Base-by-base conservation (phyloP, 2,329 filamentous ascomycete genomes). In the Botrytis pseudocinerea region DNA sequence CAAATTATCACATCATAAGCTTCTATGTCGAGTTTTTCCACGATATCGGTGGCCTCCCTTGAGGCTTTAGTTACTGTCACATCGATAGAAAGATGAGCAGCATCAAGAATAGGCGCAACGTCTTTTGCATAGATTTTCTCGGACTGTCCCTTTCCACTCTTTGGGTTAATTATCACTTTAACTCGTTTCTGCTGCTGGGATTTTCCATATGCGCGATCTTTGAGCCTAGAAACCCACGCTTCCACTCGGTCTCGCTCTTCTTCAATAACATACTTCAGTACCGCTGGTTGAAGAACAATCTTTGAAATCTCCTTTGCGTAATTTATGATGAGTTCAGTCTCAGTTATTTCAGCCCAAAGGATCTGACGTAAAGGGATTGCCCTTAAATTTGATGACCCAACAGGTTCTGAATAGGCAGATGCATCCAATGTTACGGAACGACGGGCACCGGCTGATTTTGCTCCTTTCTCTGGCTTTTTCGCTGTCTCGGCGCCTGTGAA, bases 151-250 rank as follows among this genome's bases (percentile, higher is more conserved):
- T 93, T 91, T 0, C 95, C 95, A 16, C 95, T 93, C 78, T 94
- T 92, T 0, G 95, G 95, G 81, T 98, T 98, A 75, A 98, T 86
- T 57, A 98, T 84, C 22, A 98, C 90, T 81, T 95, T 97, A 75
- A 95, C 90, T 66, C 93, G 90, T 81, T 94, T 95, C 73, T 86
- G 87, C 66, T 86, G 87, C 78, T 91, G 88, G 2, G 91, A 87
- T 4, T 84, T 83, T 71, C 83, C 90, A 83, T 97, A 97, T 35
- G 94, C 90, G 61, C 86, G 86, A 38, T 88, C 83, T 32, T 96
- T 81, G 44, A 97, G 85, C 66, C 83, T 84, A 48, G 86, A 84
- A 59, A 90, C 83, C 89, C 93, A 97, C 71, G 70, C 46, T 72
- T 14, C 68, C 76, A 0, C 72, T 84, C 1, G 75, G 79, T 20